phyloP scores from a whole-genome alignment of 176 grass and related monocot species.

The Thinopyrum elongatum region DNA sequence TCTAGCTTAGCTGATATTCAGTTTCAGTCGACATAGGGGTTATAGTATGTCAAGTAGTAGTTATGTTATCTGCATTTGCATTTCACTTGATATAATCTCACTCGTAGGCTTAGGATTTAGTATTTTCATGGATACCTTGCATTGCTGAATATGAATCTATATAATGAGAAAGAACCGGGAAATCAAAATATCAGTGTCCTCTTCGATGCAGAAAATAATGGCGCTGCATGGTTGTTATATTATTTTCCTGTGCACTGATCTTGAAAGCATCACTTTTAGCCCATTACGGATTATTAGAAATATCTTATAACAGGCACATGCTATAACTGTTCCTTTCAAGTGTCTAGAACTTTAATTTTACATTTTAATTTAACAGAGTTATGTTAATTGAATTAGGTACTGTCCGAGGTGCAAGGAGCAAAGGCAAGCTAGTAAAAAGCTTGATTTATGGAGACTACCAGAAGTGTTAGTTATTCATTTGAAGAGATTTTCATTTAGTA shows the following conservation, averaged over 20 bases:
- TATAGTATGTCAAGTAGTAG: background rate
- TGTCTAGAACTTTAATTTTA: conserved; percentile 27
- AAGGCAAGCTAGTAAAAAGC: conserved; percentile 99
- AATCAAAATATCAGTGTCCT: background rate
- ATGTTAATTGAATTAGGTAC: conserved; percentile 61
- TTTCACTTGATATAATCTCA: conserved; percentile 2
- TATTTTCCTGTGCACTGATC: background rate
- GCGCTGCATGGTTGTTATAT: background rate
- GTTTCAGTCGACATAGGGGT: background rate
- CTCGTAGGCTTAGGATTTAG: background rate
- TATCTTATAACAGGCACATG: background rate
- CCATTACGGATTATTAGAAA: background rate
- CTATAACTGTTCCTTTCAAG: conserved; percentile 10
- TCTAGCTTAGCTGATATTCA: background rate
- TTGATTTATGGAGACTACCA: conserved; percentile 98
- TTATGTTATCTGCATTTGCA: background rate
- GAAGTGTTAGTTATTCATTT: conserved; percentile 98
- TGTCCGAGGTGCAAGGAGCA: conserved; percentile 97
- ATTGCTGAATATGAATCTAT: background rate
- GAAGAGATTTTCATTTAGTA: conserved; percentile 96
- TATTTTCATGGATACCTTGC: background rate
- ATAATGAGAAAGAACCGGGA: background rate
- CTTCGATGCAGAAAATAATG: background rate
- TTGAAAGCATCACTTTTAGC: conserved; percentile 17
- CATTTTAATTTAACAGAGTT: conserved; percentile 9